phyloP scores from a whole-genome alignment of 2,329 filamentous ascomycete genomes.

The Rhinocladiella mackenziei region DNA sequence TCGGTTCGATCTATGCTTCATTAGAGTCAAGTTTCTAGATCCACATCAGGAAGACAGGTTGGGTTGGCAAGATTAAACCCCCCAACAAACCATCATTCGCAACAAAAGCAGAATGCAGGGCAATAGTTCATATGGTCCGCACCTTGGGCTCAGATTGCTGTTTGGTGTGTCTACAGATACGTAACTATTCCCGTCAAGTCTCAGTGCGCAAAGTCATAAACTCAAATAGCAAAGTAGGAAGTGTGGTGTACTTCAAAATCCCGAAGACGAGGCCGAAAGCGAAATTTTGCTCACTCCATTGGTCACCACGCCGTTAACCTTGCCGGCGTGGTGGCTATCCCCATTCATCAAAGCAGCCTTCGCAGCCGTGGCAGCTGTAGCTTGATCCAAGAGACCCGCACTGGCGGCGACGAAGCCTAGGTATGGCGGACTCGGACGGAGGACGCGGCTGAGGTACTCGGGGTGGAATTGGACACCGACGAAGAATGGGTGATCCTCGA shows the following conservation, averaged over 20 bases:
- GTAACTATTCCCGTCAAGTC: too few species aligned
- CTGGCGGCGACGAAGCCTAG: slow-evolving; percentile 80
- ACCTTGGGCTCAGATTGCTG: too few species aligned
- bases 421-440: slow-evolving; percentile 70
- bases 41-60: too few species aligned
- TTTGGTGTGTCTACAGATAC: too few species aligned
- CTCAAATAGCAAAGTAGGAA: too few species aligned
- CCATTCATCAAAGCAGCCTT: slow-evolving; percentile 57
- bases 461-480: slow-evolving; percentile 87
- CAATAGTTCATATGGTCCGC: too few species aligned
- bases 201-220: too few species aligned
- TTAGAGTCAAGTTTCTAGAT: too few species aligned
- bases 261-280: slow-evolving; percentile 10
- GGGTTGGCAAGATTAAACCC: too few species aligned
- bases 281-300: slow-evolving; percentile 14
- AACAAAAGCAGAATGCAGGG: too few species aligned
- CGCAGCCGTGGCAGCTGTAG: slow-evolving; percentile 26
- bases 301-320: slow-evolving; percentile 42
- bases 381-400: slow-evolving; percentile 59
- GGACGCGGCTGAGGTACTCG: slow-evolving; percentile 73
- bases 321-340: slow-evolving; percentile 60
- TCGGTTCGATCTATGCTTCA: too few species aligned
- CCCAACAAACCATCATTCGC: too few species aligned
- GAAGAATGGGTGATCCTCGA: slow-evolving; percentile 79
- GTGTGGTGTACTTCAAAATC: slow-evolving; percentile 10